Evolutionary conservation across 1,284 basidiomycete genomes (phyloP), one percentile per base, ranked within the genome.

Genomic region (Mixia osmundae): DNA sequence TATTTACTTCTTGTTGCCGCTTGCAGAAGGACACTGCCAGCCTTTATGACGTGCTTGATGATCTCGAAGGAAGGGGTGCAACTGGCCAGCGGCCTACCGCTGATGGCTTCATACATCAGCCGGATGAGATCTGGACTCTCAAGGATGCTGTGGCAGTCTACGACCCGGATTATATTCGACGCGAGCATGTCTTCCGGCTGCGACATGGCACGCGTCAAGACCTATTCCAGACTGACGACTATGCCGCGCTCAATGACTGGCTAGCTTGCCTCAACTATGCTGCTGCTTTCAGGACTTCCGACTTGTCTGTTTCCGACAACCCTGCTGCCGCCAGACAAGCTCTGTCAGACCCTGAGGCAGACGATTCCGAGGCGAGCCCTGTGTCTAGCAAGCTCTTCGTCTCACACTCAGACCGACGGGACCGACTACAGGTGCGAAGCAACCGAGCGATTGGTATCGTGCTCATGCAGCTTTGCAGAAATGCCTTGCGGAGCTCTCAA

Each of bases 231-330:
- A 67, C 77, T 3, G 54, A 63, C 9, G 65, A 69, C 48, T 72
- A 76, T 47, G 57, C 61, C 33, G 77, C 87, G 44, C 68, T 83
- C 64, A 78, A 89, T 52, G 69, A 76, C 44, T 97, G 89, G 89
- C 73, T 95, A 45, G 67, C 75, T 23, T 66, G 70, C 30, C 83
- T 97, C 54, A 97, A 97, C 57, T 95, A 91, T 54, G 85, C 82
- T 5, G 76, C 80, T 42, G 66, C 78, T 6, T 95, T 94, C 67
- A 82, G 75, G 56, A 72, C 77, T 2, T 67, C 71, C 6, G 76
- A 75, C n/a, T 64, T 94, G 8, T 19, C 21, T 12, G 14, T n/a
- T 23, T n/a, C 37, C 32, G 25, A 26, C 20, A 14, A 3, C 20
- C 11, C 7, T 7, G 24, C 18, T 15, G 21, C 11, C 37, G 11